Base-by-base conservation (phyloP, 106 monocot genomes). In the Iris macrosiphon region DNA sequence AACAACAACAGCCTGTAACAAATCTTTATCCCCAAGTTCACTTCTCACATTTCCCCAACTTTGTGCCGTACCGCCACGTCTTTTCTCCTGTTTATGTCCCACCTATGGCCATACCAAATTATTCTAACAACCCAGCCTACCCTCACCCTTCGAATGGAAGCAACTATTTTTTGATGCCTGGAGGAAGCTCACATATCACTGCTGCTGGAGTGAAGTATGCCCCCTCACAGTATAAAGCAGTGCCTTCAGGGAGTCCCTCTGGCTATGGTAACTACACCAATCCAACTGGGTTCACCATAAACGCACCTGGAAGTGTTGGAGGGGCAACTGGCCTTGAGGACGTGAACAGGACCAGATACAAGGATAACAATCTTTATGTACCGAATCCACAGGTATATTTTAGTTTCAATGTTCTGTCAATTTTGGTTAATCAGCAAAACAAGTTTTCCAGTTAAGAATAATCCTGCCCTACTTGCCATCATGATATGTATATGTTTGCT, bases 21-120 rank as follows among this genome's bases (percentile, higher is more conserved):
- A 81, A 91, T 31, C 17, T 94, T 28, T 94, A 89, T 64, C 85
- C 80, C 2, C 94, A 76, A 51, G 30, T 94, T 55, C 94, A 89
- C 40, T 41, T 94, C 44, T 47, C 88, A 15, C 84, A 88, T 34
- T 94, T 62, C 52, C 77, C 81, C 27, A 94, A 89, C 68, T 94
- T 81, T 52, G 42, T 94, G 50, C 88, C 88, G 1, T 88, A 89
- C 16, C 84, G 88, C 2, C 94, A 88, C 13, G 42, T 94, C 69
- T 57, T 82, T 54, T 71, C 94, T 9, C 94, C 94, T 2, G 50
- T 94, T 27, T 94, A 82, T 67, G 84, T 74, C 38, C 88, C 83
- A 33, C 84, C 83, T 10, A 84, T 93, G 78, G 80, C 84, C 1
- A 24, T 93, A 49, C 78, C 88, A 28, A 94, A 80, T 68, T 94